phyloP scores from a whole-genome alignment of 495 filamentous ascomycete genomes.

The Letharia columbiana region DNA sequence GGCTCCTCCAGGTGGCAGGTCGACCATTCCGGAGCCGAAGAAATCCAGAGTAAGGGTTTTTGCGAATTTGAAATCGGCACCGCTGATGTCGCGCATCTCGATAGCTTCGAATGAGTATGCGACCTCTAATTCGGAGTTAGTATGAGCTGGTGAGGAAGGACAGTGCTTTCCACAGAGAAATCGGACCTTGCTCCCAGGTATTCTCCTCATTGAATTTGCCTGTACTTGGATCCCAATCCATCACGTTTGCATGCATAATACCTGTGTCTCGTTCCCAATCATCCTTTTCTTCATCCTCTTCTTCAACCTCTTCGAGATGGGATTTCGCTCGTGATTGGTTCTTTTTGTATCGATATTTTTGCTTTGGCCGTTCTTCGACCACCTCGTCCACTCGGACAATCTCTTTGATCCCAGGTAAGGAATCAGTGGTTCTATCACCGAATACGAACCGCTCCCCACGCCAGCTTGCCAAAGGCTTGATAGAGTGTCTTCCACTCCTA shows the following conservation, averaged over 20 bases:
- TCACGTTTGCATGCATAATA: constrained; percentile 49
- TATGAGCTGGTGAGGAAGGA: constrained; percentile 6
- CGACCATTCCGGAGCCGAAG: constrained; percentile 81
- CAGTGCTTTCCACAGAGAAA: not conserved
- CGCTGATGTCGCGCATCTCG: constrained; percentile 62
- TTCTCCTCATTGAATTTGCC: constrained; percentile 50
- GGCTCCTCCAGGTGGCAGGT: constrained; percentile 67
- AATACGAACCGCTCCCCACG: constrained; percentile 70
- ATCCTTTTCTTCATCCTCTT: constrained; percentile 42
- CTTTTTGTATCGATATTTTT: constrained; percentile 29
- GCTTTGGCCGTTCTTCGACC: constrained; percentile 34
- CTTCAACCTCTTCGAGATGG: constrained; percentile 31
- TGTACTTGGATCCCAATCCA: constrained; percentile 45
- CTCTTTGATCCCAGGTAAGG: constrained; percentile 58
- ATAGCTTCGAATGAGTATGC: constrained; percentile 71
- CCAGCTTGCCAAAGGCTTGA: constrained; percentile 82
- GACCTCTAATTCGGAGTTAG: constrained; percentile 43
- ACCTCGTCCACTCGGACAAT: constrained; percentile 65
- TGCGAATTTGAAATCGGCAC: constrained; percentile 70
- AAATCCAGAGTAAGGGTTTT: constrained; percentile 78
- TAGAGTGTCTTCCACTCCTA: constrained; percentile 48
- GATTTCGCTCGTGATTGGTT: constrained; percentile 30
- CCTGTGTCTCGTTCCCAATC: constrained; percentile 54
- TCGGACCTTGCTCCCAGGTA: constrained; percentile 46
- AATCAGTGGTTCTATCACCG: constrained; percentile 39